Evolutionary conservation across 345 rosid genomes (phyloP), one percentile per base, ranked within the genome.

Genomic region (Carallia pectinifolia): DNA sequence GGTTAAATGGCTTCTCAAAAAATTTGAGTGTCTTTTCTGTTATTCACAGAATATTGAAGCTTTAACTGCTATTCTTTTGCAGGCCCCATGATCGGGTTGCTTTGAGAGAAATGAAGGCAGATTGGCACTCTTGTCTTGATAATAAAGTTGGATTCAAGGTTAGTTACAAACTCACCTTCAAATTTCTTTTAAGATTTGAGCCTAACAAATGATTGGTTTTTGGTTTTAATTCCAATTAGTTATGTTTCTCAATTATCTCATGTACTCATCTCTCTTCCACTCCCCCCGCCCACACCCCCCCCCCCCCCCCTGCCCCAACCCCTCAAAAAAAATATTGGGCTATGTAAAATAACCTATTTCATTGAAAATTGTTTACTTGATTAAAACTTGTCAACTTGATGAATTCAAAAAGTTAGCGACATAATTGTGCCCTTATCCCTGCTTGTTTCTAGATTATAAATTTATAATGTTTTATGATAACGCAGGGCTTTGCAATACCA

Each of bases 71-170:
- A 16, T 38, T 65, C 73, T 70, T 61, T 76, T 65, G 53, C 82
- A 95, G 99, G 78, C 99, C 99, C 75, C 98, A 95, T 68, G 99
- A 92, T 67, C 92, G 99, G 47, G 98, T 95, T 77, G 85, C 92
- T 66, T 76, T 92, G 79, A 95, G 81, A 77, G 92, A 87, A 67
- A 95, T 95, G 99, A 95, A 95, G 81, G 89, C 88, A 6, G 99
- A 95, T 76, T 95, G 99, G 99, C 90, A 85, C 77, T 82, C 92
- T n/a, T 92, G 99, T 80, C 92, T 95, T 17, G 88, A 89, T 71
- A 95, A 76, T 76, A 82, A 83, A 88, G 92, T 85, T 60, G 97
- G 99, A 29, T 95, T 95, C 82, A 95, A 95, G 97, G 99, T 92
- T 54, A 36, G 78, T 52, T 67, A 64, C 52, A 47, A 54, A 27